Base-by-base conservation (phyloP, 306 rosid genomes). In the Mimosa pudica region DNA sequence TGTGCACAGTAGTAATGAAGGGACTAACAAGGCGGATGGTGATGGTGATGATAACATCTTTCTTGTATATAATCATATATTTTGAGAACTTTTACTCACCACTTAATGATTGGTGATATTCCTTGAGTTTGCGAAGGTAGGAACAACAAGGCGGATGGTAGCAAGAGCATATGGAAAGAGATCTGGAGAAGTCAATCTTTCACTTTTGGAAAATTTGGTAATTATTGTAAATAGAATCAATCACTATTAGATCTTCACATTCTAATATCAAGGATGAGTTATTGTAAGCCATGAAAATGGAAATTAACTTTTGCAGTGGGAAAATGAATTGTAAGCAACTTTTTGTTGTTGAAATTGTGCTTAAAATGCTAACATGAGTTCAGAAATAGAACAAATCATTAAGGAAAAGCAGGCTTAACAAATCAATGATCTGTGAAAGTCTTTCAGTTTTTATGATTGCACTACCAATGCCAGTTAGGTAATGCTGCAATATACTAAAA, bases 181-280 rank as follows among this genome's bases (percentile, higher is more conserved):
- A 79, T 89, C 96, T 20, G 98, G 98, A 83, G 96, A 93, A 78
- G 90, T 79, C 82, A 95, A 93, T 85, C 87, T 91, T 86, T 84
- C 91, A 52, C 75, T 89, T 83, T 85, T 93, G 77, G 98, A 91
- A 87, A 89, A 84, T 84, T 88, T 93, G 99, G 99, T 95, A 91
- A 75, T 76, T 84, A 81, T 82, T 60, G 51, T 69, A 79, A 71
- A 72, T 76, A 78, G 17, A 52, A 67, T 76, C 70, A 48, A 55
- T 41, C 52, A 24, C 60, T 18, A 57, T 57, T 16, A 79, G 52
- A 44, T 60, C 60, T 60, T 38, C 52, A 41, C 62, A 78, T 54
- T 81, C 66, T 45, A 47, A 61, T 8, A 41, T 66, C 71, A 52
- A 58, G 33, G 78, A 55, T 58, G 42, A 30, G 13, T 6, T 74